These are phyloP conservation scores for Trapa incisa DNA, from an alignment of 345 rosid species.

Conservation along the genomic window DNA sequence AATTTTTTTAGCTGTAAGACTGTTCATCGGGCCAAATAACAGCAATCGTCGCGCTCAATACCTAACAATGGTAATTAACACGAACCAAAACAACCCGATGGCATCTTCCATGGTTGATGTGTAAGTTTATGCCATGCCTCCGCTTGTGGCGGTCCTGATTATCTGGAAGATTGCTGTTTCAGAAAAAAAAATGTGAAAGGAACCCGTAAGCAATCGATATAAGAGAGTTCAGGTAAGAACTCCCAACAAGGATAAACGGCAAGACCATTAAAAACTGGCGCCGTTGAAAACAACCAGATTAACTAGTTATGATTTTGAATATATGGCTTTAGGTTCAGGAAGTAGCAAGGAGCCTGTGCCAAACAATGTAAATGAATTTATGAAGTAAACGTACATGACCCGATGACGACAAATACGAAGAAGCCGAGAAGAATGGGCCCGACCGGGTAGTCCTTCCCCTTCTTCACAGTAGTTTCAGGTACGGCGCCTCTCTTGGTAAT, in stretches of 20 bases:
- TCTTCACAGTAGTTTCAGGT: constrained; percentile 63
- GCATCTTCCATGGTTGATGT: background rate
- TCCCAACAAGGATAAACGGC: background rate
- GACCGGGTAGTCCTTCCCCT: constrained; percentile 81
- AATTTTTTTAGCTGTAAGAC: too few species aligned
- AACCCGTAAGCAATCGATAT: background rate
- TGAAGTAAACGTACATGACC: constrained; percentile 51
- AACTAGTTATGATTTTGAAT: background rate
- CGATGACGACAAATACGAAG: constrained; percentile 86
- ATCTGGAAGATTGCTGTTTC: constrained; percentile 89
- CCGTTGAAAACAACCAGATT: background rate
- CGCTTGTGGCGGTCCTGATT: constrained; percentile 74
- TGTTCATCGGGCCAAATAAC: background rate
- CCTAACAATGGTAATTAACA: background rate
- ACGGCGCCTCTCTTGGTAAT: constrained; percentile 72
- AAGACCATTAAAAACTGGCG: background rate
- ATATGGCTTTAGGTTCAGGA: background rate
- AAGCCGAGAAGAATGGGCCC: constrained; percentile 91
- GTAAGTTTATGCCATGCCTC: constrained; percentile 22
- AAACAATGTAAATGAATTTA: background rate
- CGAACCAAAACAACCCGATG: background rate
- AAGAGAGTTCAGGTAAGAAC: background rate
- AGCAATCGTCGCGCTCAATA: background rate
- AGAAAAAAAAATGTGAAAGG: background rate
- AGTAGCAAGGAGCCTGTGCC: background rate